Conservation (phyloP, 1,284 basidiomycete species). For the Ceratobasidium sp. region DNA sequence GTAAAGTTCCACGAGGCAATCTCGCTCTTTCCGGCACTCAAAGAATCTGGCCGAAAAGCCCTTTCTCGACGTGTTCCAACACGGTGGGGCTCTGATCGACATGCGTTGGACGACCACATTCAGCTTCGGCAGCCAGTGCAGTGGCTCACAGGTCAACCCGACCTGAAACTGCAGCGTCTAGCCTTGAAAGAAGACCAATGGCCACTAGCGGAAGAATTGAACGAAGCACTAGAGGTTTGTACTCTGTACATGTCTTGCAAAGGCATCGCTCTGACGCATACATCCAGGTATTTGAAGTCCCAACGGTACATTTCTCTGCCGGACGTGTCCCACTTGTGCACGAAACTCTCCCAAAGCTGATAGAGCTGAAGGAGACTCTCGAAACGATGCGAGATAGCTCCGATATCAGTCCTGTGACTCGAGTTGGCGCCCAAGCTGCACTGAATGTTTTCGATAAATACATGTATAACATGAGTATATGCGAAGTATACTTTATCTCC, state of each 20-base stretch:
- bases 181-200: not conserved
- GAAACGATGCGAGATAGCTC: not conserved
- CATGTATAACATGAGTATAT: constrained; percentile 41
- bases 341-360: not conserved
- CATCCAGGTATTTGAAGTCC: constrained; percentile 28
- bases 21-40: constrained; percentile 10
- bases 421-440: constrained; percentile 26
- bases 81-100: constrained; percentile 8
- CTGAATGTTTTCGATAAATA: constrained; percentile 34
- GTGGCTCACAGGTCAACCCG: constrained; percentile 2
- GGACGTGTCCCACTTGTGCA: constrained; percentile 11
- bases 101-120: constrained; percentile 17
- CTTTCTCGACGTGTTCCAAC: constrained; percentile 9
- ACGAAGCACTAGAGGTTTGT: constrained; percentile 24
- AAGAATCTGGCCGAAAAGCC: not conserved
- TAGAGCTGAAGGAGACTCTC: constrained; percentile 5
- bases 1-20: constrained; percentile 11
- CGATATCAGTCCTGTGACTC: constrained; percentile 6
- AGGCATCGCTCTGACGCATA: not conserved
- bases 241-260: not conserved
- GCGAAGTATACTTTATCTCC: constrained; percentile 26
- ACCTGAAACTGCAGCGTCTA: not conserved
- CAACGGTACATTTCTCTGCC: constrained; percentile 12
- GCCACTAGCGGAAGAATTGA: constrained; percentile 9
- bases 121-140: constrained; percentile 15